phyloP scores from a whole-genome alignment of 2,329 filamentous ascomycete species.

The Pseudomassariella vexata region DNA sequence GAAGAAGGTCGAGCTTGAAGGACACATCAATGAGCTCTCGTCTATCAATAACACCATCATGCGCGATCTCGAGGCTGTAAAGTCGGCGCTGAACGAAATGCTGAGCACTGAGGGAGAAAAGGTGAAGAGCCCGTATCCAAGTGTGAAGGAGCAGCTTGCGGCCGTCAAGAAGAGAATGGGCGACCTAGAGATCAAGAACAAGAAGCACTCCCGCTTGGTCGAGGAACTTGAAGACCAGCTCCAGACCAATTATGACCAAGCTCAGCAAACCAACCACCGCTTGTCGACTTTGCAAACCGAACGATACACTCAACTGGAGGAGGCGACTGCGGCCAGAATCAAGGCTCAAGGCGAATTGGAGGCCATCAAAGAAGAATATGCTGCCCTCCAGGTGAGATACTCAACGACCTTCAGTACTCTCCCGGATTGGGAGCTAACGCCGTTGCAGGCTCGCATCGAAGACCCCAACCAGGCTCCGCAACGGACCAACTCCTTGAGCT shows the following conservation, averaged over 20 bases:
- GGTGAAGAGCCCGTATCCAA: conserved; percentile 35
- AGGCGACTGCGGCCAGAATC: conserved; percentile 61
- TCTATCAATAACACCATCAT: conserved; percentile 53
- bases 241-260: conserved; percentile 90
- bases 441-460: conserved; percentile 22
- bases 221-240: conserved; percentile 97
- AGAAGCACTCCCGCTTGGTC: conserved; percentile 86
- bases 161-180: conserved; percentile 61
- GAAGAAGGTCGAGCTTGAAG: conserved; percentile 51
- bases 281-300: conserved; percentile 76
- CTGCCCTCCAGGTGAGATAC: conserved; percentile 66
- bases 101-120: conserved; percentile 43
- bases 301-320: conserved; percentile 69
- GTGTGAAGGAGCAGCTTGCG: conserved; percentile 49
- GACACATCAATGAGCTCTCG: conserved; percentile 49
- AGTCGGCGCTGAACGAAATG: conserved; percentile 46
- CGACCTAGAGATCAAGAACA: conserved; percentile 63
- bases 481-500: conserved; percentile 54
- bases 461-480: conserved; percentile 34
- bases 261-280: conserved; percentile 77
- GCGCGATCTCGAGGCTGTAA: conserved; percentile 57
- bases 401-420: background rate
- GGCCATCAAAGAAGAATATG: conserved; percentile 61
- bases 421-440: conserved; percentile 10
- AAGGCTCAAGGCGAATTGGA: conserved; percentile 66